Conservation (phyloP, 2,329 filamentous ascomycete genomes). For the Seiridium cupressi region DNA sequence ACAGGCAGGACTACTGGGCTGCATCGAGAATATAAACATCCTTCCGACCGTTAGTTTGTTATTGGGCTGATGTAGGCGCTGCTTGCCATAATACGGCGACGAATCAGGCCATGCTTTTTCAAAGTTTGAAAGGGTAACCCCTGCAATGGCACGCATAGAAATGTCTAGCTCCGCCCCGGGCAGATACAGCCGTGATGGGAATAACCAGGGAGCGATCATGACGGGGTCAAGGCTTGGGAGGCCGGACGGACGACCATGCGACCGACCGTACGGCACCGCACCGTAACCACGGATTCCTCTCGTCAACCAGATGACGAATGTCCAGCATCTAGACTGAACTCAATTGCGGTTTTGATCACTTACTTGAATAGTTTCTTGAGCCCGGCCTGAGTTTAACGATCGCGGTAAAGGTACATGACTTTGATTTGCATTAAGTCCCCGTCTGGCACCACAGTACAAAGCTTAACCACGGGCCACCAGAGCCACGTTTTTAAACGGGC, state of each 20-base stretch:
- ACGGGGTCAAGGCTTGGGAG: neutral
- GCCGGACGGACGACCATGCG: no score
- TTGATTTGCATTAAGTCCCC: neutral
- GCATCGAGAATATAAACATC: neutral
- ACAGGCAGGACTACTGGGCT: neutral
- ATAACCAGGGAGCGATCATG: neutral
- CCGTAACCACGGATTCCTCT: neutral
- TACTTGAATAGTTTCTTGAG: neutral
- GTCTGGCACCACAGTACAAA: neutral
- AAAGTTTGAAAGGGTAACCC: conserved; percentile 3
- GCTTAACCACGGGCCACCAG: no score
- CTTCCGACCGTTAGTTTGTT: neutral
- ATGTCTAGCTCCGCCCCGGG: neutral
- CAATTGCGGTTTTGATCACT: neutral
- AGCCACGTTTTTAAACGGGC: no score
- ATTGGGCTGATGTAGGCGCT: neutral
- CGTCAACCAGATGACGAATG: neutral
- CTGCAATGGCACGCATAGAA: neutral
- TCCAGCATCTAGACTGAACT: neutral
- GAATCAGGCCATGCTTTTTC: neutral
- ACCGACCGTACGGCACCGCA: no score
- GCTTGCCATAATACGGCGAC: neutral
- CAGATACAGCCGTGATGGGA: neutral
- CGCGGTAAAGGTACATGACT: no score
- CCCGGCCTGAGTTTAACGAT: neutral